These are phyloP conservation scores for Cadophora luteo-olivacea DNA, from an alignment of 2,329 filamentous ascomycete genomes.

Conservation along the genomic window DNA sequence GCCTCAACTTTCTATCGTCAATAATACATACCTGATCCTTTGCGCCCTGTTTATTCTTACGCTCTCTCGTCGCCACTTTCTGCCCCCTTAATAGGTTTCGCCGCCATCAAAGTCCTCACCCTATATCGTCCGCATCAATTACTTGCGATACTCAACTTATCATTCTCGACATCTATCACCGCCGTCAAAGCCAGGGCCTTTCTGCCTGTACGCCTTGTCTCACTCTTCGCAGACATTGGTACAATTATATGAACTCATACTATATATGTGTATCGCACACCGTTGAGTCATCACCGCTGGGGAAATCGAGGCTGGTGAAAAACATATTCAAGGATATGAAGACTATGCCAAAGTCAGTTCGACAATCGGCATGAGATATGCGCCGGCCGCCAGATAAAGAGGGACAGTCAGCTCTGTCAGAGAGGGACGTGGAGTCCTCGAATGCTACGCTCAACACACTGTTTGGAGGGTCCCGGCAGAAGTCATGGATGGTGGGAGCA, in stretches of 20 bases:
- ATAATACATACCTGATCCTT: neutral
- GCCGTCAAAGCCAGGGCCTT: neutral
- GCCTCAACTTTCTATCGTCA: neutral
- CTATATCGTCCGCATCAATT: neutral
- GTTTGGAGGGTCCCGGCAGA: slow-evolving; percentile 43
- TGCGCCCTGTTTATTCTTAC: neutral
- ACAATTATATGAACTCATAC: neutral
- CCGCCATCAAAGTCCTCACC: neutral
- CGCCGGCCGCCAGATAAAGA: slow-evolving; percentile 44
- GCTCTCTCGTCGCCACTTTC: neutral
- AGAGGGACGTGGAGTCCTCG: slow-evolving; percentile 43
- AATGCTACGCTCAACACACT: slow-evolving; percentile 46
- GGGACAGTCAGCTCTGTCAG: slow-evolving; percentile 34
- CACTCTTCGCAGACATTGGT: slow-evolving; percentile 16
- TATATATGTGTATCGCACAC: slow-evolving; percentile 2
- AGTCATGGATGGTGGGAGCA: slow-evolving; percentile 45
- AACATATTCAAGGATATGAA: slow-evolving; percentile 13
- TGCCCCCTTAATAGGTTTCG: neutral
- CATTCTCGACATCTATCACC: neutral
- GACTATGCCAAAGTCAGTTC: slow-evolving; percentile 30
- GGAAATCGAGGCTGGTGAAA: neutral
- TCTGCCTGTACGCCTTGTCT: slow-evolving; percentile 20
- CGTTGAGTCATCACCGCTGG: neutral
- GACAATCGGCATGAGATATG: slow-evolving; percentile 37
- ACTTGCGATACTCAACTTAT: slow-evolving; percentile 1